phyloP scores from a whole-genome alignment of 345 rosid genomes.

The Eucalyptus victrix region DNA sequence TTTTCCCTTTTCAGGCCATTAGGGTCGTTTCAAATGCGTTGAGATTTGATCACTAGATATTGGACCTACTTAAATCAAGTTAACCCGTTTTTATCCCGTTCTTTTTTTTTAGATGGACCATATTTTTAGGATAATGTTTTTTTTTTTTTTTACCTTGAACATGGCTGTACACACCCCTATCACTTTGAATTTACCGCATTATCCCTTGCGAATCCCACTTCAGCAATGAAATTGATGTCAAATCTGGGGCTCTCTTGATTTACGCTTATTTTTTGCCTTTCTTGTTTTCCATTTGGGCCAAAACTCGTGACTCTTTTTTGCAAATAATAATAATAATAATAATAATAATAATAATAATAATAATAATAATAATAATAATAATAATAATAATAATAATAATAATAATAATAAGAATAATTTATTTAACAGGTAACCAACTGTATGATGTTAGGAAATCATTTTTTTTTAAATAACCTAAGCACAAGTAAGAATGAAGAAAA shows the following conservation, averaged over 20 bases:
- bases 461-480: not conserved
- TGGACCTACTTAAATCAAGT: not conserved
- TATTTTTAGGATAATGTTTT: not conserved
- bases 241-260: not conserved
- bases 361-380: no score
- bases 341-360: not conserved
- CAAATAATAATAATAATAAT: not conserved
- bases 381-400: no score
- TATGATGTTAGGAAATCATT: not conserved
- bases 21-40: not conserved
- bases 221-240: not conserved
- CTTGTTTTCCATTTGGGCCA: not conserved
- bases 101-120: not conserved
- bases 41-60: not conserved
- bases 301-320: not conserved
- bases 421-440: not conserved
- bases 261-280: not conserved
- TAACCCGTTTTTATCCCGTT: not conserved
- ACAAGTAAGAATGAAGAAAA: not conserved
- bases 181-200: rapidly evolving
- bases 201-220: not conserved
- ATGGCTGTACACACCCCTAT: not conserved
- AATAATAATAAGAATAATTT: no score
- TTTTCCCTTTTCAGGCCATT: rapidly evolving
- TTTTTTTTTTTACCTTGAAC: not conserved